Evolutionary conservation across 129 eudicot genomes (phyloP).

Genomic region (Smallanthus sonchifolius): DNA sequence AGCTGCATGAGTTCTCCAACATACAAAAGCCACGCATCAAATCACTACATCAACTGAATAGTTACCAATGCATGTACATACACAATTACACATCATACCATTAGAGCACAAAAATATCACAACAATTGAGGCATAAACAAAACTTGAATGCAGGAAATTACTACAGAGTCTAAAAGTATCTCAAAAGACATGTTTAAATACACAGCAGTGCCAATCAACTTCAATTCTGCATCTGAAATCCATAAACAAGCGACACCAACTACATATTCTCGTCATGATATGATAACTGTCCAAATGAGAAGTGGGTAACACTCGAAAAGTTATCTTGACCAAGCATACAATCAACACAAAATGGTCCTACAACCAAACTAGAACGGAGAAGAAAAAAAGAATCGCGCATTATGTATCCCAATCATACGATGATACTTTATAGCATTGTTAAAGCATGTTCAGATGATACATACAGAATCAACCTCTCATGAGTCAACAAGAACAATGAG

Average conservation of each 20-base stretch:
- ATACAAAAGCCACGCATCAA: slow-evolving; percentile 29
- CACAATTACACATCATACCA: background rate
- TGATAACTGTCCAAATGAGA: background rate
- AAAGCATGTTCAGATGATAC: background rate
- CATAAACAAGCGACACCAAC: background rate
- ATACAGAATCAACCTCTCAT: background rate
- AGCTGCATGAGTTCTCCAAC: slow-evolving; percentile 52
- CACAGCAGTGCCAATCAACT: background rate
- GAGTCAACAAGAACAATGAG: background rate
- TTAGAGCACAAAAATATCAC: slow-evolving; percentile 7
- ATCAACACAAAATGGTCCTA: slow-evolving; percentile 1
- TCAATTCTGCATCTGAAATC: background rate
- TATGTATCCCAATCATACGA: slow-evolving; percentile 1
- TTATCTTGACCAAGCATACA: slow-evolving; percentile 7
- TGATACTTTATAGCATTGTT: background rate
- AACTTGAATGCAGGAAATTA: background rate
- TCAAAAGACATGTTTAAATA: slow-evolving; percentile 1
- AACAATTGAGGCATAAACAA: background rate
- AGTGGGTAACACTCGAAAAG: background rate
- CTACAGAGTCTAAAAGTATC: slow-evolving; percentile 2
- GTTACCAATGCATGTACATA: background rate
- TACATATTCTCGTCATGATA: background rate
- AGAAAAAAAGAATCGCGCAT: background rate
- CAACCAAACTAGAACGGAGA: background rate
- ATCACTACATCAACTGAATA: background rate